A percentile compares a stretch with the other conserved stretches of the same genome.
Conservation (phyloP, 1,284 basidiomycete species). For the Afroboletus lepidellus region DNA sequence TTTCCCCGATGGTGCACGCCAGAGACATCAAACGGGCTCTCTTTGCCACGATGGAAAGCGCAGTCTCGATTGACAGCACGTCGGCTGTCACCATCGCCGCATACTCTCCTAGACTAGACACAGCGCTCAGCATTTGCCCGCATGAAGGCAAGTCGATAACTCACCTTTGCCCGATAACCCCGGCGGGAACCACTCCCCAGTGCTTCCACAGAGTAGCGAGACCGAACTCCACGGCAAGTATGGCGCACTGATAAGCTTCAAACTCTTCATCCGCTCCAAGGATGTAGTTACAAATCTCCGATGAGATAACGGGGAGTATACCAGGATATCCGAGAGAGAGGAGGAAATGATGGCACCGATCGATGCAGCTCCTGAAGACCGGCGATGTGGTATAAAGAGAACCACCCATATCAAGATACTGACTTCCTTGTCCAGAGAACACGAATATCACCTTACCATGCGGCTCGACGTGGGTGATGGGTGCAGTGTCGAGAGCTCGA, state of each 20-base stretch:
- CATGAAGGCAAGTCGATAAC: slow-evolving; percentile 11
- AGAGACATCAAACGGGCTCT: slow-evolving; percentile 54
- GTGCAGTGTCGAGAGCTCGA: slow-evolving; percentile 40
- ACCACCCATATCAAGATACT: slow-evolving; percentile 63
- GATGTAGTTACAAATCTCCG: slow-evolving; percentile 8
- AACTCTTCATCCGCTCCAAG: slow-evolving; percentile 33
- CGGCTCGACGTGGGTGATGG: slow-evolving; percentile 31
- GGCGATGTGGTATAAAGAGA: slow-evolving; percentile 49
- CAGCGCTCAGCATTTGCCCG: not conserved
- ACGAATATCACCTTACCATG: slow-evolving; percentile 50
- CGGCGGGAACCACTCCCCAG: slow-evolving; percentile 59
- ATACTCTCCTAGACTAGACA: slow-evolving; percentile 64
- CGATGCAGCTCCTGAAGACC: slow-evolving; percentile 48
- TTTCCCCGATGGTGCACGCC: slow-evolving; percentile 43
- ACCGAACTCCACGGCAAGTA: slow-evolving; percentile 61
- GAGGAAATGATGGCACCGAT: slow-evolving; percentile 56
- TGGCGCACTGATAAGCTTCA: slow-evolving; percentile 52
- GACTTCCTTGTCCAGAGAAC: slow-evolving; percentile 70
- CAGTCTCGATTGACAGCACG: slow-evolving; percentile 54
- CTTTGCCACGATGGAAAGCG: slow-evolving; percentile 55
- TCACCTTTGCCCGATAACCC: slow-evolving; percentile 67
- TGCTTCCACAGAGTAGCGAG: slow-evolving; percentile 59
- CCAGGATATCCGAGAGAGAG: slow-evolving; percentile 48
- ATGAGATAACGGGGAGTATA: slow-evolving; percentile 45
- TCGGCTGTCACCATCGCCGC: slow-evolving; percentile 59